A percentile compares a stretch with the other conserved stretches of the same genome.
Evolutionary conservation across 2,329 filamentous ascomycete genomes (phyloP).

Genomic region (Cladophialophora chaetospira): DNA sequence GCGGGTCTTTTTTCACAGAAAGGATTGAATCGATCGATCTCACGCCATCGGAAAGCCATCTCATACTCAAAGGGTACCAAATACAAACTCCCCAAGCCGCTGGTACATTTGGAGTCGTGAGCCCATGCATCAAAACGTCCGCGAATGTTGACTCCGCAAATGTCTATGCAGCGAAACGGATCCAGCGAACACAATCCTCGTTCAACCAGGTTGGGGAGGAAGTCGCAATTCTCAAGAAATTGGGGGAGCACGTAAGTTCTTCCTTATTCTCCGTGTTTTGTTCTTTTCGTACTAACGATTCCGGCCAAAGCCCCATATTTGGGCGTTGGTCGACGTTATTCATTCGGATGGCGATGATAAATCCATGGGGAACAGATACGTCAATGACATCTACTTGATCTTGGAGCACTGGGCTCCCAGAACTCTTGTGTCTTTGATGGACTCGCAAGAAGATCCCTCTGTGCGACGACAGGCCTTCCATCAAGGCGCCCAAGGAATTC

Average conservation of each 20-base stretch:
- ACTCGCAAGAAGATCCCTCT: no score
- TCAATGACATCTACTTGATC: no score
- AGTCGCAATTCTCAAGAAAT: neutral
- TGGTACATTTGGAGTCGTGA: slow-evolving; percentile 2
- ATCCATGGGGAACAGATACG: no score
- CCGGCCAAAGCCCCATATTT: neutral
- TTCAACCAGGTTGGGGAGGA: neutral
- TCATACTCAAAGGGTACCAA: neutral
- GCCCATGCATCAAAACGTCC: no score
- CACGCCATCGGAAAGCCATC: neutral
- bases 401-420: no score
- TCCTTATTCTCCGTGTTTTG: neutral
- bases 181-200: neutral
- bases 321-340: neutral
- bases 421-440: no score
- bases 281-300: neutral
- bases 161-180: neutral
- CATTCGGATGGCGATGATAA: neutral
- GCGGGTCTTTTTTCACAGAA: no score
- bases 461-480: slow-evolving; percentile 64
- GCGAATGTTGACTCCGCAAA: neutral
- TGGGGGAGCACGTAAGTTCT: slow-evolving; percentile 2
- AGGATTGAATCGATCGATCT: no score
- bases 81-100: neutral
- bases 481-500: slow-evolving; percentile 83